Evolutionary conservation across 192 early-diverging fungal genomes (phyloP), one percentile per base, ranked within the genome.

Genomic region (Umbelopsis sp.): DNA sequence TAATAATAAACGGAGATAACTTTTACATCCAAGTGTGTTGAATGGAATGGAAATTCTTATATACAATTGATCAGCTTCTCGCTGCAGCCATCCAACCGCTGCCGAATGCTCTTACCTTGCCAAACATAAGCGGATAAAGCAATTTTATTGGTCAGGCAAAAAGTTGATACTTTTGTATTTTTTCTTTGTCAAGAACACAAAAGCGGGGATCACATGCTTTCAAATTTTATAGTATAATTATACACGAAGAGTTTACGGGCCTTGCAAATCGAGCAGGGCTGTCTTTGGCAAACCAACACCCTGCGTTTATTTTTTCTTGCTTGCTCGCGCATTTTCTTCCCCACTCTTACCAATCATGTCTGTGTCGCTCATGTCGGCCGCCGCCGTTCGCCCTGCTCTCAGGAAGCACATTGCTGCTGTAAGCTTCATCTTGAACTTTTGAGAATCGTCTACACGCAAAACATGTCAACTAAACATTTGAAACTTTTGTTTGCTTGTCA

Each of bases 321-420:
- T 61, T 61, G 55, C 33, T 61, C 55, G 55, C 55, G 55, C 55
- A 61, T 27, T 61, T 30, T 30, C 48, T 30, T 25, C 27, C 55
- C 33, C 55, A 35, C 16, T 33, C 33, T 33, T 37, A 35, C 2
- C 11, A 30, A 33, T 41, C 37, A 61, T 61, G 55, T 58, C 53
- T 30, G 30, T 58, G 53, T 61, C 55, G 55, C 55, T 61, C 55
- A 61, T 61, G 55, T 61, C 55, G 55, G 55, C 55, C 33, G 53
- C 53, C 33, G 55, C 55, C 55, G 7, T 61, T 30, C 55, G 55
- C 13, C 55, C 55, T 61, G 55, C 30, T 61, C 55, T 61, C 33
- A 25, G 55, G 27, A 61, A 61, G 55, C 55, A 61, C 27, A 4
- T 35, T 18, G 12, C 25, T 61, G 55, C 30, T 61, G 55, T 61